Conservation (phyloP, 2,329 filamentous ascomycete species). For the Xenoacremonium recifei region DNA sequence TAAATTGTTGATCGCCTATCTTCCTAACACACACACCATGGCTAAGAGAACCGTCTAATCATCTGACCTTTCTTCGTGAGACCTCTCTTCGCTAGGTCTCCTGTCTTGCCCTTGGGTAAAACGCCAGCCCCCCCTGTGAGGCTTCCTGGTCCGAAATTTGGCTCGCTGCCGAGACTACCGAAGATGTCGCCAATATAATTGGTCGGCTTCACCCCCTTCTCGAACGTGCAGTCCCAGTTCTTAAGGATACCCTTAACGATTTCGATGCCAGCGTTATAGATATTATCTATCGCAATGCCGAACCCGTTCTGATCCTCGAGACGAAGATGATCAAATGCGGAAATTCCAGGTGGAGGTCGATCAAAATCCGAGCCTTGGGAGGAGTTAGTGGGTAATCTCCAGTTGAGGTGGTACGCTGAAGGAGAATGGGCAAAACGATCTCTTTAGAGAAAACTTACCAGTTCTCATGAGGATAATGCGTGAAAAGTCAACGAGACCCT, state of each 20-base stretch:
- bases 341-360: constrained; percentile 10
- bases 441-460: constrained; percentile 2
- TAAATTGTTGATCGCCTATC: too few species aligned
- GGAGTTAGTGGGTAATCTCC: too few species aligned
- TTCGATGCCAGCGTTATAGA: constrained; percentile 11
- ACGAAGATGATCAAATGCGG: constrained; percentile 7
- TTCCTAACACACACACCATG: too few species aligned
- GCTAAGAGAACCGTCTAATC: too few species aligned
- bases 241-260: constrained; percentile 12
- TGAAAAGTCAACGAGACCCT: constrained; percentile 11
- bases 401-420: neutral
- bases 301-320: constrained; percentile 10
- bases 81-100: too few species aligned
- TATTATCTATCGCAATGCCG: constrained; percentile 6
- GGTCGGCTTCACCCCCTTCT: constrained; percentile 4
- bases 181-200: constrained; percentile 16
- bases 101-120: too few species aligned
- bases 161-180: constrained; percentile 13
- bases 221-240: constrained; percentile 7
- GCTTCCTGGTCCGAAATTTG: constrained; percentile 9
- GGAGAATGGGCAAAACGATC: neutral
- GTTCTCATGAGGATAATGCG: constrained; percentile 12
- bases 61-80: too few species aligned
- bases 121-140: too few species aligned
- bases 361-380: constrained; percentile 18